Base-by-base conservation (phyloP, 2,329 filamentous ascomycete genomes). In the Saccharata proteae region DNA sequence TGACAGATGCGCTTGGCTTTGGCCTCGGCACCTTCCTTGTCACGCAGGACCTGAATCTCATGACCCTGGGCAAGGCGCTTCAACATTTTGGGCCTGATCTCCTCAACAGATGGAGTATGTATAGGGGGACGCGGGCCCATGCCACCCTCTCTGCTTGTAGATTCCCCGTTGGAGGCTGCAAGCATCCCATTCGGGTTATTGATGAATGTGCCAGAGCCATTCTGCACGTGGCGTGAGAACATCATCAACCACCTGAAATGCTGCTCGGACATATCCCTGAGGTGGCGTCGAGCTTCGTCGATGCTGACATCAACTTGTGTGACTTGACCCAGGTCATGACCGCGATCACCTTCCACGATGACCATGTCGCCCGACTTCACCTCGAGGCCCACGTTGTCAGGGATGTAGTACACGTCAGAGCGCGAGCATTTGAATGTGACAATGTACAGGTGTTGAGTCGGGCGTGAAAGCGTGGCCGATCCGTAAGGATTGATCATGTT, bases 211-310 rank as follows among this genome's bases (percentile, higher is more conserved):
- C n/a, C n/a, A n/a, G n/a, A n/a, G 16, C 31, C 22, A 22, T 17
- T 19, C 26, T 38, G 32, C 17, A 37, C 29, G 10, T 38, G 33
- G 5, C 85, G 78, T 1, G 85, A 93, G 55, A 94, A 98, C 81
- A 96, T 90, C 80, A 96, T 93, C 32, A 98, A 69, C 83, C 88
- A 96, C 48, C 85, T 86, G 61, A 93, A 94, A 54, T 98, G 90
- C 52, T 96, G 85, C 52, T 94, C 84, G 2, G 81, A 81, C 43
- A 88, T 92, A 44, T 90, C 78, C 45, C 92, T 83, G 54, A 94
- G 93, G 42, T 85, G 62, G 28, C 90, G 80, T 48, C 90, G 86
- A 6, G 90, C 90, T 30, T 79, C 74, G 42, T 85, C 78, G 69
- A 85, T 85, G 39, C 84, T 81, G 22, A 96, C 76, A 45, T 92